Evolutionary conservation across 2,329 filamentous ascomycete genomes (phyloP).

Genomic region (Neofusicoccum umdonicola): DNA sequence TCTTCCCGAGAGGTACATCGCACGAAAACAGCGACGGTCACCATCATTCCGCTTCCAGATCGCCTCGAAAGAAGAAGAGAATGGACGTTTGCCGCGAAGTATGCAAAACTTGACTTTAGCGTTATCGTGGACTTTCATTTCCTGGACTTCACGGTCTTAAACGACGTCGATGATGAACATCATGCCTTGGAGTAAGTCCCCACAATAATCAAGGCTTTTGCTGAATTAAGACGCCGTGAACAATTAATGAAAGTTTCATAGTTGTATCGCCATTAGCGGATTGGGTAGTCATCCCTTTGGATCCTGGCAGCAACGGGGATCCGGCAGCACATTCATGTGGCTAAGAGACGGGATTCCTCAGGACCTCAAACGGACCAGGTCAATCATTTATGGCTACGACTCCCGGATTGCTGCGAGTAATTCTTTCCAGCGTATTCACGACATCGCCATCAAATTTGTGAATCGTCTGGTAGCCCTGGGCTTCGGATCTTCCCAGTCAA

Average conservation of each 20-base stretch:
- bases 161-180: background rate
- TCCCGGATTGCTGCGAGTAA: background rate
- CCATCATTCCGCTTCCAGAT: no score
- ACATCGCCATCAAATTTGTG: background rate
- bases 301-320: background rate
- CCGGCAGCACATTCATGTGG: background rate
- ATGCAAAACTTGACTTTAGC: no score
- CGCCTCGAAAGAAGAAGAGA: no score
- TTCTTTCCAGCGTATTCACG: background rate
- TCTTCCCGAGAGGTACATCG: no score
- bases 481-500: background rate
- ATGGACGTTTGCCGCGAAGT: no score
- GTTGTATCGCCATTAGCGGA: background rate
- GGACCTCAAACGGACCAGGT: background rate
- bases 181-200: background rate
- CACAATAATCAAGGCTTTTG: no score
- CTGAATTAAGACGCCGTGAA: no score
- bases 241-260: background rate
- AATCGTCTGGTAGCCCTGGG: background rate
- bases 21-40: no score
- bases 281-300: background rate
- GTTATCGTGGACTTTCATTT: background rate
- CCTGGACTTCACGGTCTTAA: background rate
- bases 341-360: background rate
- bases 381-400: background rate